phyloP scores from a whole-genome alignment of 2,329 filamentous ascomycete species.

The Fusarium longipes region DNA sequence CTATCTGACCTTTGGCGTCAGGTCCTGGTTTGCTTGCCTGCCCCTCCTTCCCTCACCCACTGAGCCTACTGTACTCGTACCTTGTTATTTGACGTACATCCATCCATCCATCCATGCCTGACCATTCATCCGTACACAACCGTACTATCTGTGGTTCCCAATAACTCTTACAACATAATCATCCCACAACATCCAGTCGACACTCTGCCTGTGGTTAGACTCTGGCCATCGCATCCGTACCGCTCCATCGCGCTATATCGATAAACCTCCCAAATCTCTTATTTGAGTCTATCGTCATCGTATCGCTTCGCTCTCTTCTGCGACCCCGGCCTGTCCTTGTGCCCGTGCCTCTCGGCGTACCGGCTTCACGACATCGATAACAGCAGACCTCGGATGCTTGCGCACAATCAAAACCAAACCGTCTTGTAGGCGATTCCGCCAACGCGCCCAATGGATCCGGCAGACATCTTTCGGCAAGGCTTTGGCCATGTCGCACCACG shows the following conservation, averaged over 20 bases:
- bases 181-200: conserved; percentile 6
- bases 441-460: conserved; percentile 64
- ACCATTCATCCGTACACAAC: conserved; percentile 19
- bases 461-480: conserved; percentile 69
- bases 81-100: conserved; percentile 25
- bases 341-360: conserved; percentile 28
- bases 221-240: not conserved
- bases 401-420: conserved; percentile 10
- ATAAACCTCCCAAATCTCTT: conserved; percentile 6
- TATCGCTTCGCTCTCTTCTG: conserved; percentile 5
- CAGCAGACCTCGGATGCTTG: conserved; percentile 22
- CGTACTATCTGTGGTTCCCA: conserved; percentile 9
- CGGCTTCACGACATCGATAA: conserved; percentile 32
- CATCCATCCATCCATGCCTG: not conserved
- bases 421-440: conserved; percentile 11
- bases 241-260: not conserved
- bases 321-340: conserved; percentile 19
- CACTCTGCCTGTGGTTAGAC: conserved; percentile 13
- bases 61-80: conserved; percentile 14
- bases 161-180: conserved; percentile 22
- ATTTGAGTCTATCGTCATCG: conserved; percentile 10
- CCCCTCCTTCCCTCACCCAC: conserved; percentile 40
- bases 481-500: conserved; percentile 59
- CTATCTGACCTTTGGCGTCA: conserved; percentile 5
- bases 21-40: conserved; percentile 30